Evolutionary conservation across 176 grass and related monocot genomes (phyloP).

Genomic region (Luzula sylvatica): DNA sequence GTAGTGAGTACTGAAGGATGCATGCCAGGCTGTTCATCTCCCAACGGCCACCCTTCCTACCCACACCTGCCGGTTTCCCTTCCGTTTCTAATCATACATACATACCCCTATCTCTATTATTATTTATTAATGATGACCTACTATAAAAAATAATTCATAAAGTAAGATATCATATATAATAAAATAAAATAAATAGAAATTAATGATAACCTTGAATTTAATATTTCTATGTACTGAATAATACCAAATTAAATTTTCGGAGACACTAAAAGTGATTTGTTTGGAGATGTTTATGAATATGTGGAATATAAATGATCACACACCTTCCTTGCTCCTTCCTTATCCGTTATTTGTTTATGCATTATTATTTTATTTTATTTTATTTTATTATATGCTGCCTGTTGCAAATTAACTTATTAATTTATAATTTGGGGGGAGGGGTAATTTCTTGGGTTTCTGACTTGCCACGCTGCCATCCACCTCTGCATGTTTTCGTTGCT

Average conservation of each 20-base stretch:
- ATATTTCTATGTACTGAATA: too few relatives aligned
- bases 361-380: constrained; percentile 2
- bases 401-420: neutral
- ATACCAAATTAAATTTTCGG: too few relatives aligned
- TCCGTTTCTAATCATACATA: too few relatives aligned
- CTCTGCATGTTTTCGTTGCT: neutral
- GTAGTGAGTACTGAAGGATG: constrained; percentile 12
- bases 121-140: too few relatives aligned
- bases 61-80: constrained; percentile 21
- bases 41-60: constrained; percentile 26
- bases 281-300: too few relatives aligned
- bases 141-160: too few relatives aligned
- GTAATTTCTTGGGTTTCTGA: neutral
- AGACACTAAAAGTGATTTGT: too few relatives aligned
- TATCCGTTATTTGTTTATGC: neutral
- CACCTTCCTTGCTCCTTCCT: constrained; percentile 24
- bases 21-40: constrained; percentile 21
- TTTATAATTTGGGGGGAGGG: too few relatives aligned
- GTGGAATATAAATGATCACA: neutral
- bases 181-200: too few relatives aligned
- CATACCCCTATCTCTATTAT: too few relatives aligned
- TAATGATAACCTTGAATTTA: too few relatives aligned
- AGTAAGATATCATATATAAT: too few relatives aligned
- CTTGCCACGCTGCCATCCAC: constrained; percentile 4
- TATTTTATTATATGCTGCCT: constrained; percentile 3